A percentile compares a stretch with the other conserved stretches of the same genome.
phyloP scores from a whole-genome alignment of 257 asterid genomes.

The Primulina huaijiensis region DNA sequence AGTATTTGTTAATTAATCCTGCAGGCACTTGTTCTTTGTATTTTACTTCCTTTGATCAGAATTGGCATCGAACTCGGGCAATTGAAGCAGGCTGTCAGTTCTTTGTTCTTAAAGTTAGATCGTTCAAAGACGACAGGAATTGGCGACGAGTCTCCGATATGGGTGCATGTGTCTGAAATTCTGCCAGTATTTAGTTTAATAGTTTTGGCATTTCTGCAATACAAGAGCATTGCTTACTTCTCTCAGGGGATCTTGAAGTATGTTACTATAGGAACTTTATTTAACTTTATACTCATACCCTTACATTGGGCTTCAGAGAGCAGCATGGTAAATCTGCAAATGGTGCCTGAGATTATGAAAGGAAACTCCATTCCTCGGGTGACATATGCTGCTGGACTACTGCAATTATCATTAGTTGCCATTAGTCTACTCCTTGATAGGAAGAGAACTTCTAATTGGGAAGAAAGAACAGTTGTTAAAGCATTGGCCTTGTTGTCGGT shows the following conservation, averaged over 20 bases:
- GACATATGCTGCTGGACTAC: slow-evolving; percentile 65
- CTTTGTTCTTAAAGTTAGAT: slow-evolving; percentile 51
- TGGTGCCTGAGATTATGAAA: slow-evolving; percentile 31
- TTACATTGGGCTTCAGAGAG: slow-evolving; percentile 63
- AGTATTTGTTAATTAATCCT: slow-evolving; percentile 26
- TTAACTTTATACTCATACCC: slow-evolving; percentile 55
- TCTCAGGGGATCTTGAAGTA: slow-evolving; percentile 54
- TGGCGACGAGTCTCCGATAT: slow-evolving; percentile 41
- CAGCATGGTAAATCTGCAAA: slow-evolving; percentile 33
- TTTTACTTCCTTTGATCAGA: slow-evolving; percentile 72
- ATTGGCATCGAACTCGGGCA: slow-evolving; percentile 73
- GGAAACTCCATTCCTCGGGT: slow-evolving; percentile 66
- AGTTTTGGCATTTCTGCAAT: slow-evolving; percentile 52
- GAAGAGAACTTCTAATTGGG: slow-evolving; percentile 32
- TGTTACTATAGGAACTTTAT: slow-evolving; percentile 50
- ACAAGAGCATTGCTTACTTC: slow-evolving; percentile 44
- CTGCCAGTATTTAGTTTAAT: slow-evolving; percentile 58
- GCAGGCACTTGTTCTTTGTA: slow-evolving; percentile 71
- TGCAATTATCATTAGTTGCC: slow-evolving; percentile 56
- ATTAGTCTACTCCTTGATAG: slow-evolving; percentile 34
- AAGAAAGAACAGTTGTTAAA: slow-evolving; percentile 41
- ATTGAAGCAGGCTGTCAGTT: slow-evolving; percentile 58
- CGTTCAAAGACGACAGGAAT: slow-evolving; percentile 59
- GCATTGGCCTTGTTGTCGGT: slow-evolving; percentile 67
- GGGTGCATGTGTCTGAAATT: slow-evolving; percentile 52